A percentile compares a stretch with the other conserved stretches of the same genome.
Conservation (phyloP, 2,329 filamentous ascomycete species). For the Colletotrichum kahawae region DNA sequence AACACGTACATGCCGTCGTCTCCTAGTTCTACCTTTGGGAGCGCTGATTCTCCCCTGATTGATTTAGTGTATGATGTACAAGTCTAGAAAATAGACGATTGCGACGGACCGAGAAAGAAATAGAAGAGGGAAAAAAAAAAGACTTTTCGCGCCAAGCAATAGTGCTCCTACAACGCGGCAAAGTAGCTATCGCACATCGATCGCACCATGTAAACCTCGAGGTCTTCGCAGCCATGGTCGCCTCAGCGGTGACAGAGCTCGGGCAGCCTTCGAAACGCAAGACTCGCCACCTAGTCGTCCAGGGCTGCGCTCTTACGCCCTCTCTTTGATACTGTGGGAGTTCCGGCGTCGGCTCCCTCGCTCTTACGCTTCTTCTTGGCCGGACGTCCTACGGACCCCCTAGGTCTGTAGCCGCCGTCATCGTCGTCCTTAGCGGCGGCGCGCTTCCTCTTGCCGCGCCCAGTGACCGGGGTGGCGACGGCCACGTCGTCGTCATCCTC, state of each 20-base stretch:
- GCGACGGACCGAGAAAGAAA: not conserved
- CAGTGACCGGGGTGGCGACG: slow-evolving; percentile 35
- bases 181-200: not conserved
- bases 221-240: not conserved
- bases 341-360: slow-evolving; percentile 40
- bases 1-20: not conserved
- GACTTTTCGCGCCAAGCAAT: not conserved
- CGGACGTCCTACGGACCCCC: slow-evolving; percentile 54
- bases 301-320: slow-evolving; percentile 36
- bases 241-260: not conserved
- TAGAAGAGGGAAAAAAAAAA: not conserved
- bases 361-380: slow-evolving; percentile 66
- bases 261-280: not conserved
- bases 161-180: not conserved
- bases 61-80: slow-evolving; percentile 6
- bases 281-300: not conserved
- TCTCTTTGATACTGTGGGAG: slow-evolving; percentile 32
- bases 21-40: not conserved
- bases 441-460: slow-evolving; percentile 55
- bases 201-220: not conserved
- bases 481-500: slow-evolving; percentile 7
- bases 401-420: slow-evolving; percentile 64
- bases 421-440: slow-evolving; percentile 44
- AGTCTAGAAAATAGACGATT: not conserved
- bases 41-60: not conserved